Conservation (phyloP, 805 yeast species). For the Ascoidea rubescens region DNA sequence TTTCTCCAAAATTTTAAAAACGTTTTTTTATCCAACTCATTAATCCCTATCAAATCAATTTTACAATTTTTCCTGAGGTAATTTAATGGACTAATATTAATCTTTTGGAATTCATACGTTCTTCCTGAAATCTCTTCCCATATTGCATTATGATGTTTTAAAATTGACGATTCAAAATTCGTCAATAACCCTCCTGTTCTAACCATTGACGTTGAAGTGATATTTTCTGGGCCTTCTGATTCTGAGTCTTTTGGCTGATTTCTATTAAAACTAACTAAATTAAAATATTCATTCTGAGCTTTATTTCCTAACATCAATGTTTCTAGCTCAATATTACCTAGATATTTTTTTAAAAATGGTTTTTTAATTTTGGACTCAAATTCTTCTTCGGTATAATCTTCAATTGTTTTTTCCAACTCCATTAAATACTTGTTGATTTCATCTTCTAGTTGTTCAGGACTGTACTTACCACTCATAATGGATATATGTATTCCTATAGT, state of each 20-base stretch:
- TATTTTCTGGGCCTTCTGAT: conserved; percentile 14
- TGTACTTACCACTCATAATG: conserved; percentile 30
- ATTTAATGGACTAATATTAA: conserved; percentile 9
- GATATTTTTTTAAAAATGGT: conserved; percentile 21
- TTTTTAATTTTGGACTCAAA: conserved; percentile 23
- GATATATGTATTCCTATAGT: conserved; percentile 47
- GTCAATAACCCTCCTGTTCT: conserved; percentile 11
- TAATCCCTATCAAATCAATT: conserved; percentile 20
- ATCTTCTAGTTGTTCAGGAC: conserved; percentile 25
- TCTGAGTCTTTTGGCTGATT: conserved; percentile 4
- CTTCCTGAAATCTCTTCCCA: conserved; percentile 37
- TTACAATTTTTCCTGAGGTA: conserved; percentile 13
- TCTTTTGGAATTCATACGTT: conserved; percentile 26
- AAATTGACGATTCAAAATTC: conserved; percentile 2
- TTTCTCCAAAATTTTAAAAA: conserved; percentile 23
- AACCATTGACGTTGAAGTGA: conserved; percentile 15
- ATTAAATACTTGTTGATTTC: conserved; percentile 34
- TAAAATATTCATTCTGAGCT: not conserved
- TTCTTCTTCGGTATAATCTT: conserved; percentile 18
- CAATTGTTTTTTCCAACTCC: conserved; percentile 24
- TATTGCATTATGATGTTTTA: conserved; percentile 29
- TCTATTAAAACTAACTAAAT: not conserved
- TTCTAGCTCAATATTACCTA: conserved; percentile 10
- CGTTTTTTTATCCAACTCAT: conserved; percentile 17
- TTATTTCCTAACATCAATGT: conserved; percentile 3